Evolutionary conservation across 2,329 filamentous ascomycete species (phyloP).

Genomic region (Beauveria varroae): DNA sequence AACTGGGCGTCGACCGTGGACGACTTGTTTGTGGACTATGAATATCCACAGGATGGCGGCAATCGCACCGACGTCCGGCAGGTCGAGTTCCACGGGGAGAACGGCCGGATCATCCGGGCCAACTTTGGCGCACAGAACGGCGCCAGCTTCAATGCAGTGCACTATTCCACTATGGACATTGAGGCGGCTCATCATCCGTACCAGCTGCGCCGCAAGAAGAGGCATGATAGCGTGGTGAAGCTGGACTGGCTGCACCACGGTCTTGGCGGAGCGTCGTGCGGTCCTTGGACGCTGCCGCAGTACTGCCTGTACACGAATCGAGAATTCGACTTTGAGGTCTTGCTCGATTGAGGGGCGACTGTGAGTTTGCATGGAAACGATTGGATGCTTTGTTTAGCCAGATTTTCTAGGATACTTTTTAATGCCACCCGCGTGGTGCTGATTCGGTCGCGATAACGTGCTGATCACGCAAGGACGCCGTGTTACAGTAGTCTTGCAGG

Average conservation of each 20-base stretch:
- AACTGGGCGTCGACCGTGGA: constrained; percentile 40
- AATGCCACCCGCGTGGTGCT: neutral
- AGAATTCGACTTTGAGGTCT: constrained; percentile 36
- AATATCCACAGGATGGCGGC: constrained; percentile 60
- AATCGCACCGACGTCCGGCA: constrained; percentile 58
- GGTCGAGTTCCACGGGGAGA: constrained; percentile 39
- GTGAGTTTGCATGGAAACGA: neutral
- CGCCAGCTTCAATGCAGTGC: constrained; percentile 48
- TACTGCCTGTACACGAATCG: constrained; percentile 36
- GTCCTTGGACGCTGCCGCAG: constrained; percentile 44
- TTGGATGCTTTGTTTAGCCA: neutral
- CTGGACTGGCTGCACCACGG: constrained; percentile 58
- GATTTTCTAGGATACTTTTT: neutral
- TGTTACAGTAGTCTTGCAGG: neutral
- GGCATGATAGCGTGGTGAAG: constrained; percentile 46
- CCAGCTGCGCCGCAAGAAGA: constrained; percentile 43
- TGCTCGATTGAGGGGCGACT: constrained; percentile 29
- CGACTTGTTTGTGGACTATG: constrained; percentile 52
- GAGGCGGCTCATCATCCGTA: constrained; percentile 51
- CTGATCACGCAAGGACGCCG: neutral
- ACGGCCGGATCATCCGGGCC: constrained; percentile 32
- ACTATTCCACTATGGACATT: constrained; percentile 47
- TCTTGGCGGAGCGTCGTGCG: constrained; percentile 54
- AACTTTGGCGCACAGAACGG: constrained; percentile 38
- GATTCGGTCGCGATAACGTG: neutral